Conservation (phyloP, 179 eudicot genomes). For the Beta macrorhiza region DNA sequence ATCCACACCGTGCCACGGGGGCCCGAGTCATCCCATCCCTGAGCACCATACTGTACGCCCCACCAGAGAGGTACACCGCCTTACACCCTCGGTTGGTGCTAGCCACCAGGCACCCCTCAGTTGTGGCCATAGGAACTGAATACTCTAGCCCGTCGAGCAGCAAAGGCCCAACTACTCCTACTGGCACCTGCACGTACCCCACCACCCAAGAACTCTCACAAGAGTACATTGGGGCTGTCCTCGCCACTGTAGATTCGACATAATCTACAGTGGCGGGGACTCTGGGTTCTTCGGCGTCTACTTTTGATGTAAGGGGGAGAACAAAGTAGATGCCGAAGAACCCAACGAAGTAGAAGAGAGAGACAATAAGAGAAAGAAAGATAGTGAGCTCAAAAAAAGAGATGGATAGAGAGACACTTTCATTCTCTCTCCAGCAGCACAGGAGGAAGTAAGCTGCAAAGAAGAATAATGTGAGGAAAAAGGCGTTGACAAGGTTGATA, state of each 20-base stretch:
- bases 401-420: no score
- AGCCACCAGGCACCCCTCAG: slow-evolving; percentile 40
- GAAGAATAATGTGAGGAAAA: no score
- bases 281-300: no score
- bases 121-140: slow-evolving; percentile 37
- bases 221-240: slow-evolving; percentile 28
- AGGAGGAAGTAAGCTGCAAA: no score
- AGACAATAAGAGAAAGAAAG: slow-evolving; percentile 5
- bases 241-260: slow-evolving; percentile 14
- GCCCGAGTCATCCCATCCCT: slow-evolving; percentile 37
- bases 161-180: slow-evolving; percentile 36
- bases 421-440: no score
- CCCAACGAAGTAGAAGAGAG: slow-evolving; percentile 35
- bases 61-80: slow-evolving; percentile 34
- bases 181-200: slow-evolving; percentile 39
- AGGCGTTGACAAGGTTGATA: no score
- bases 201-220: slow-evolving; percentile 25
- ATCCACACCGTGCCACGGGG: slow-evolving; percentile 34
- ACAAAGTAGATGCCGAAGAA: slow-evolving; percentile 40
- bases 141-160: slow-evolving; percentile 28
- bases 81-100: slow-evolving; percentile 32
- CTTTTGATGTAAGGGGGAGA: not conserved
- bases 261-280: not conserved
- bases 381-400: no score
- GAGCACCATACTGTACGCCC: slow-evolving; percentile 24